Conservation (phyloP, 768 basidiomycete genomes). For the Suillus luteus region DNA sequence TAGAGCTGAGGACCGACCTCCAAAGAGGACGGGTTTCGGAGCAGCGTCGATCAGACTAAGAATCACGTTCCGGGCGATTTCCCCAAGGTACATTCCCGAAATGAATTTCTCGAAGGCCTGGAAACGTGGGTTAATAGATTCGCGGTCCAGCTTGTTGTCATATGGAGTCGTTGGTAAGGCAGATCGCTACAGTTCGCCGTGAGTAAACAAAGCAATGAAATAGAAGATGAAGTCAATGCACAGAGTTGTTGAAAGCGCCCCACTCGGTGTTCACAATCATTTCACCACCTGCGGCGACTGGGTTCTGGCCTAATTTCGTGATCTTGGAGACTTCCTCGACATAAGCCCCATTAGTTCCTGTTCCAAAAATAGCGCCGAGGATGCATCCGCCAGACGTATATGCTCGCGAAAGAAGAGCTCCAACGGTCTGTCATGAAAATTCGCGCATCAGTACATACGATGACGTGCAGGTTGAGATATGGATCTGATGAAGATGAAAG, state of each 20-base stretch:
- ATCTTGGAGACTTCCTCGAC: constrained; percentile 86
- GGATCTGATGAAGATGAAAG: not conserved
- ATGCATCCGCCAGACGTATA: constrained; percentile 93
- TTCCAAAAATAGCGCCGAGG: constrained; percentile 93
- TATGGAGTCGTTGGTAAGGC: constrained; percentile 86
- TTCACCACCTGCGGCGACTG: constrained; percentile 59
- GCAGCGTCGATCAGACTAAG: constrained; percentile 78
- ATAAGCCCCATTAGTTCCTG: constrained; percentile 98
- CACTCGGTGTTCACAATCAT: constrained; percentile 99
- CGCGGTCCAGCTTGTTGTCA: constrained; percentile 90
- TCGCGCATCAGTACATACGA: constrained; percentile 15
- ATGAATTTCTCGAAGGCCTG: constrained; percentile 99
- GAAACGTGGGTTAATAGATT: constrained; percentile 89
- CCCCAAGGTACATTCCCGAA: constrained; percentile 98
- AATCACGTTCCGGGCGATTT: constrained; percentile 85
- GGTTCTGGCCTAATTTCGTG: constrained; percentile 72
- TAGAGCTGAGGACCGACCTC: constrained; percentile 66
- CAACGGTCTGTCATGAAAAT: constrained; percentile 71
- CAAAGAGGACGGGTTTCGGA: constrained; percentile 74
- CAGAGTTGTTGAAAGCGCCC: constrained; percentile 96
- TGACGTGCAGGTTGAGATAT: constrained; percentile 13
- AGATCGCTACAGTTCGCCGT: constrained; percentile 53
- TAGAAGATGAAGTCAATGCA: constrained; percentile 38
- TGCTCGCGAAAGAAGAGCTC: constrained; percentile 88
- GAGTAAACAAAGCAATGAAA: constrained; percentile 10